A percentile compares a stretch with the other conserved stretches of the same genome.
Evolutionary conservation across 1,139 yeast genomes (phyloP).

Genomic region (Eremothecium sinecaudum): DNA sequence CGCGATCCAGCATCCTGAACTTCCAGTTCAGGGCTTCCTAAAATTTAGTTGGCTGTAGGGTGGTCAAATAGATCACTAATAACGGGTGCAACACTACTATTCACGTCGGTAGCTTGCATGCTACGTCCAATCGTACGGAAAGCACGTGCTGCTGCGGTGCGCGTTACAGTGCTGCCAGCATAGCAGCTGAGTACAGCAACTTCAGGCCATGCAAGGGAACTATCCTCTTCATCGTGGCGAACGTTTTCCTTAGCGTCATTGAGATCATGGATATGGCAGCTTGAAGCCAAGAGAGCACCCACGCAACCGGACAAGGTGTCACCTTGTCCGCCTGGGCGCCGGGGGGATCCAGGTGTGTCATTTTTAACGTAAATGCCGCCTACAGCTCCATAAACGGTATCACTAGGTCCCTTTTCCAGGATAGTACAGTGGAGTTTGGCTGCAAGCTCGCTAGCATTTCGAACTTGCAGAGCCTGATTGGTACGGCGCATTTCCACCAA

Average conservation of each 20-base stretch:
- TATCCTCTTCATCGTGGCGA: conserved; percentile 33
- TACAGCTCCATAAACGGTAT: conserved; percentile 48
- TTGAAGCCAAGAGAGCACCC: conserved; percentile 50
- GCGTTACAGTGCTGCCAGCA: conserved; percentile 63
- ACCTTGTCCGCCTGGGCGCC: conserved; percentile 85
- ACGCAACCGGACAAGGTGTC: conserved; percentile 68
- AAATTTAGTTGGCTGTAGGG: too few species aligned
- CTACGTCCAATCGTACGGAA: conserved; percentile 59
- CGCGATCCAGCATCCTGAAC: too few species aligned
- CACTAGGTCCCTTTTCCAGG: conserved; percentile 62
- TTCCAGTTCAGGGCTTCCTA: too few species aligned
- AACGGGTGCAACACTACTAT: conserved; percentile 56
- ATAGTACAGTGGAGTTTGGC: conserved; percentile 51
- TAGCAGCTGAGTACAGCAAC: conserved; percentile 53
- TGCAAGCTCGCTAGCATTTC: conserved; percentile 40
- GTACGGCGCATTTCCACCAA: conserved; percentile 73
- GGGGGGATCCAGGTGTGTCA: conserved; percentile 49
- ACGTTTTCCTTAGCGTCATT: conserved; percentile 37
- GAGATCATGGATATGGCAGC: conserved; percentile 26
- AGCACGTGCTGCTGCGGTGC: conserved; percentile 59
- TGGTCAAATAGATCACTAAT: background rate
- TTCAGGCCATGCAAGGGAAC: conserved; percentile 34
- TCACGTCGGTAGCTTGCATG: conserved; percentile 78
- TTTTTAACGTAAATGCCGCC: conserved; percentile 35
- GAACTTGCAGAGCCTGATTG: conserved; percentile 39